Conservation (phyloP, 345 rosid genomes). For the Alliaria petiolata region DNA sequence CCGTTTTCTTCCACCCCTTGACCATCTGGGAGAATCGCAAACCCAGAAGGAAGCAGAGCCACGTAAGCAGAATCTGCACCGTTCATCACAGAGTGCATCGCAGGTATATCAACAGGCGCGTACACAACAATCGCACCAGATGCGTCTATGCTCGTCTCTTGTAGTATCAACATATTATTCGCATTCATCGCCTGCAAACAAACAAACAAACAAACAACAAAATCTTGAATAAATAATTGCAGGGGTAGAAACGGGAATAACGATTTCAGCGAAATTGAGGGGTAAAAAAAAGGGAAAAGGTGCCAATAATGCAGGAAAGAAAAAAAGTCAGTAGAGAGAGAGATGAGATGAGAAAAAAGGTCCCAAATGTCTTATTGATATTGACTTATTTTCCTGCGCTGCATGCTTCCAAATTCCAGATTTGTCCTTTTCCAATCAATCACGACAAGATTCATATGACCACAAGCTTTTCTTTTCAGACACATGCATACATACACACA, state of each 20-base stretch:
- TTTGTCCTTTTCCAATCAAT: constrained; percentile 37
- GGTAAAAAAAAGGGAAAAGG: neutral
- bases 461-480: constrained; percentile 20
- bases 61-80: constrained; percentile 97
- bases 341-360: constrained; percentile 28
- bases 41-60: constrained; percentile 89
- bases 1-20: constrained; percentile 49
- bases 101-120: constrained; percentile 96
- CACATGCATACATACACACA: constrained; percentile 12
- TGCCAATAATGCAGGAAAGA: neutral
- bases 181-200: constrained; percentile 68
- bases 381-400: constrained; percentile 42
- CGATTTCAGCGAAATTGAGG: neutral
- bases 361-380: constrained; percentile 35
- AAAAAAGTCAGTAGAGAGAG: neutral
- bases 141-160: constrained; percentile 90
- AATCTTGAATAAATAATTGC: too few relatives aligned
- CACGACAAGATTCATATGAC: constrained; percentile 23
- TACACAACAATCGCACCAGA: constrained; percentile 91
- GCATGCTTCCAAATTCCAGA: constrained; percentile 34
- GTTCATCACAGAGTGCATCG: constrained; percentile 93
- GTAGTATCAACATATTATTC: constrained; percentile 82
- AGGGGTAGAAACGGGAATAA: neutral
- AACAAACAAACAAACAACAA: neutral
- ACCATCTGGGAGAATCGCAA: constrained; percentile 63